Evolutionary conservation across 768 basidiomycete genomes (phyloP).

Genomic region (Leucosporidium creatinivorum): DNA sequence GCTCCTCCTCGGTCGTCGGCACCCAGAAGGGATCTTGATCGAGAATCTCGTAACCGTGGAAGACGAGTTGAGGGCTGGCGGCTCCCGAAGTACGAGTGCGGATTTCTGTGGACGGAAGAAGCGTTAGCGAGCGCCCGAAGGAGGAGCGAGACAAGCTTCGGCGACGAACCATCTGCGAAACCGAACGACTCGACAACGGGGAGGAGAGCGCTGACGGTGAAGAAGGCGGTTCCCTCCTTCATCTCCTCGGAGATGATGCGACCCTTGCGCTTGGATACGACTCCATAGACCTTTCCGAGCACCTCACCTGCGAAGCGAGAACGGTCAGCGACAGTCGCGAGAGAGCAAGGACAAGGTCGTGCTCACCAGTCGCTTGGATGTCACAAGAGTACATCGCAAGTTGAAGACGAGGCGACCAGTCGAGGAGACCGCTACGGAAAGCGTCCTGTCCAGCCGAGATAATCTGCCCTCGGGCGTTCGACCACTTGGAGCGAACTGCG

Average conservation of each 20-base stretch:
- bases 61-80: conserved; percentile 93
- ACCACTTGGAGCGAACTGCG: conserved; percentile 68
- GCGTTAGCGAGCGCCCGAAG: not conserved
- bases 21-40: conserved; percentile 96
- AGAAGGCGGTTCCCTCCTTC: conserved; percentile 95
- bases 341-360: conserved; percentile 6
- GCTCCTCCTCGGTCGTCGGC: conserved; percentile 89
- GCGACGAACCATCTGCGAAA: conserved; percentile 82
- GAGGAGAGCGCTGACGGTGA: conserved; percentile 79
- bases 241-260: conserved; percentile 93
- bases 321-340: conserved; percentile 7
- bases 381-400: conserved; percentile 98
- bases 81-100: conserved; percentile 93
- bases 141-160: not conserved
- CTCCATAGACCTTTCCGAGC: conserved; percentile 92
- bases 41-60: conserved; percentile 90
- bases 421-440: conserved; percentile 78
- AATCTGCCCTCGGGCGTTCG: conserved; percentile 81
- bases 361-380: conserved; percentile 91
- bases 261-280: conserved; percentile 83
- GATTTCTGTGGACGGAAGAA: conserved; percentile 57
- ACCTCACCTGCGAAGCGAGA: conserved; percentile 66
- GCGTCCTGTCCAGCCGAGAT: conserved; percentile 84
- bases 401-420: conserved; percentile 96
- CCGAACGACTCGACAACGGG: conserved; percentile 98